Evolutionary conservation across 176 grass and related monocot genomes (phyloP).

Genomic region (Avena atlantica): DNA sequence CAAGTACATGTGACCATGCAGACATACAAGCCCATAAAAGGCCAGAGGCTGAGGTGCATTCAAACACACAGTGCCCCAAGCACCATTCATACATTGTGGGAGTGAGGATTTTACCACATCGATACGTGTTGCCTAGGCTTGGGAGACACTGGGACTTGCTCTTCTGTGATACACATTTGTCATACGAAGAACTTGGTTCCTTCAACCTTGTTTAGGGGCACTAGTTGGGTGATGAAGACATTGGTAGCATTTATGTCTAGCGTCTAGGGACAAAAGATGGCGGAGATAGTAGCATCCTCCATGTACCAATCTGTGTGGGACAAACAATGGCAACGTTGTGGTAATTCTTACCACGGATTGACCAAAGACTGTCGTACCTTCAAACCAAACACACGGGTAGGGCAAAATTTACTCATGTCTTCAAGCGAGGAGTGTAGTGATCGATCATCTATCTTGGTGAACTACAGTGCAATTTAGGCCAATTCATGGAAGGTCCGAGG

Average conservation of each 20-base stretch:
- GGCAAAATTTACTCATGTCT: too few species aligned
- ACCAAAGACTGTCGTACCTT: too few species aligned
- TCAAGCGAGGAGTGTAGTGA: too few species aligned
- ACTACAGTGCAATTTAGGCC: too few species aligned
- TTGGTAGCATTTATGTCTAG: not conserved
- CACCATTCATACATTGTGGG: not conserved
- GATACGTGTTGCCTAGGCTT: not conserved
- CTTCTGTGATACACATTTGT: fast-evolving
- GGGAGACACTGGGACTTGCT: not conserved
- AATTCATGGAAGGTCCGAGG: too few species aligned
- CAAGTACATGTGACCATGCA: too few species aligned
- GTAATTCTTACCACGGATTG: too few species aligned
- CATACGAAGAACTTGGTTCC: not conserved
- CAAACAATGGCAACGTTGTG: not conserved
- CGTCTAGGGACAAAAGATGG: not conserved
- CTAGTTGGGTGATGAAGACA: not conserved
- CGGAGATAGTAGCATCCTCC: not conserved
- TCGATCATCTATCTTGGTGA: too few species aligned
- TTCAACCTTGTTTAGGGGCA: not conserved
- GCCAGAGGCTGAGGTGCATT: too few species aligned
- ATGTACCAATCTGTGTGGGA: not conserved
- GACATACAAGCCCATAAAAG: too few species aligned
- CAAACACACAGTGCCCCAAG: too few species aligned
- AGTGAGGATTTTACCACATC: not conserved
- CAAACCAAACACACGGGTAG: too few species aligned